Conservation (phyloP, 495 filamentous ascomycete species). For the Neurospora sp. region DNA sequence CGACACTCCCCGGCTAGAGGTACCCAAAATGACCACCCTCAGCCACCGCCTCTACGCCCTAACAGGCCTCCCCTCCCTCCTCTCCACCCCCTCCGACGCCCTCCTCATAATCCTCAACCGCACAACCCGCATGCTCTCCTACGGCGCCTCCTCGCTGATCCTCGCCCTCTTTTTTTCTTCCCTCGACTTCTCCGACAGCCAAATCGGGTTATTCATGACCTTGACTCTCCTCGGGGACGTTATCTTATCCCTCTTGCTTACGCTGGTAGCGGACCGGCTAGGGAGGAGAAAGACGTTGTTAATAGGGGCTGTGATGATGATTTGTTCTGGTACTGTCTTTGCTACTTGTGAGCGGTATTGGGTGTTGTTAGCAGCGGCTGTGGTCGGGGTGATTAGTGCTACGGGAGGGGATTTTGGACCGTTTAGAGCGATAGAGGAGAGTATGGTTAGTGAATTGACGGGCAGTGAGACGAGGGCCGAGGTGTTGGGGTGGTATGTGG, state of each 20-base stretch:
- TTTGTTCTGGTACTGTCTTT: conserved; percentile 56
- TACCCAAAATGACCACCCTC: no score
- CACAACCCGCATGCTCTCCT: conserved; percentile 45
- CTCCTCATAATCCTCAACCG: conserved; percentile 67
- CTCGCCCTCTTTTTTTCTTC: conserved; percentile 45
- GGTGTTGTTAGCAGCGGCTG: conserved; percentile 61
- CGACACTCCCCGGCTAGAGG: no score
- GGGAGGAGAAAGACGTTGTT: conserved; percentile 59
- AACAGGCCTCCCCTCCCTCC: conserved; percentile 38
- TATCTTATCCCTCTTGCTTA: conserved; percentile 17
- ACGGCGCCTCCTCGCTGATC: conserved; percentile 30
- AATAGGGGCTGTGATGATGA: conserved; percentile 61
- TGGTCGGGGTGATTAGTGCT: conserved; percentile 77
- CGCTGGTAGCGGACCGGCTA: conserved; percentile 63
- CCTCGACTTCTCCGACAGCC: conserved; percentile 51
- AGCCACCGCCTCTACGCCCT: neutral
- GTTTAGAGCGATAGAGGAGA: conserved; percentile 79
- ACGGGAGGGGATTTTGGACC: conserved; percentile 71
- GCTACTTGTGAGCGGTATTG: conserved; percentile 60
- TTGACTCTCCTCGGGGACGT: conserved; percentile 75
- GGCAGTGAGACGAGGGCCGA: conserved; percentile 52
- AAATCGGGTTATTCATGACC: conserved; percentile 82
- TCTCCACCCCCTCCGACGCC: conserved; percentile 46
- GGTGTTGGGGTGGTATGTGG: conserved; percentile 77
- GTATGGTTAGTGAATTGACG: conserved; percentile 63